Evolutionary conservation across 1,284 basidiomycete species (phyloP).

Genomic region (Pterulicium gracile): DNA sequence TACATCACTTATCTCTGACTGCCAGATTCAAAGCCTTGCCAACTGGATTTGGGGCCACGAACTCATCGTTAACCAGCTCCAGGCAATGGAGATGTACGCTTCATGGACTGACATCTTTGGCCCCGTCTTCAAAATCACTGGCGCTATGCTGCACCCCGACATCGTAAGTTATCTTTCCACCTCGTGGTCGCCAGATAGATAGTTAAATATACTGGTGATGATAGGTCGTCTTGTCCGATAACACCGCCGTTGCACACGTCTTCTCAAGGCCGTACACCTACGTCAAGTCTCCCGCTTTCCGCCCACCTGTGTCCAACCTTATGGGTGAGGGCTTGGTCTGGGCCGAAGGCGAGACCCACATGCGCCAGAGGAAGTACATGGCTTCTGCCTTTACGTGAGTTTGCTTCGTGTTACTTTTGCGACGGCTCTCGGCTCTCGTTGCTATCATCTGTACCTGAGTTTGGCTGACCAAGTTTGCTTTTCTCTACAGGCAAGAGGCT

Average conservation of each 20-base stretch:
- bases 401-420: neutral
- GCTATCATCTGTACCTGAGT: neutral
- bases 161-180: slow-evolving; percentile 18
- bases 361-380: slow-evolving; percentile 18
- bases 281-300: slow-evolving; percentile 19
- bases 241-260: slow-evolving; percentile 25
- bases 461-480: slow-evolving; percentile 1
- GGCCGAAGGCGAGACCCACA: slow-evolving; percentile 26
- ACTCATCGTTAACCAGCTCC: slow-evolving; percentile 21
- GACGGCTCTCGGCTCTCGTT: neutral
- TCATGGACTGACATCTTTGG: slow-evolving; percentile 24
- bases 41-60: slow-evolving; percentile 29
- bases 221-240: slow-evolving; percentile 25
- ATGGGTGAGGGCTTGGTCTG: slow-evolving; percentile 24
- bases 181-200: neutral
- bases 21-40: slow-evolving; percentile 12
- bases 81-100: slow-evolving; percentile 24
- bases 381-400: slow-evolving; percentile 22
- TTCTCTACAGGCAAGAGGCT: slow-evolving; percentile 13
- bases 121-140: slow-evolving; percentile 26
- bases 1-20: slow-evolving; percentile 1
- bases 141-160: slow-evolving; percentile 26
- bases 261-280: slow-evolving; percentile 24
- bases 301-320: slow-evolving; percentile 16
- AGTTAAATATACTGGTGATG: neutral